Base-by-base conservation (phyloP, 1,139 yeast genomes). In the Nakaseomyces bracarensis region DNA sequence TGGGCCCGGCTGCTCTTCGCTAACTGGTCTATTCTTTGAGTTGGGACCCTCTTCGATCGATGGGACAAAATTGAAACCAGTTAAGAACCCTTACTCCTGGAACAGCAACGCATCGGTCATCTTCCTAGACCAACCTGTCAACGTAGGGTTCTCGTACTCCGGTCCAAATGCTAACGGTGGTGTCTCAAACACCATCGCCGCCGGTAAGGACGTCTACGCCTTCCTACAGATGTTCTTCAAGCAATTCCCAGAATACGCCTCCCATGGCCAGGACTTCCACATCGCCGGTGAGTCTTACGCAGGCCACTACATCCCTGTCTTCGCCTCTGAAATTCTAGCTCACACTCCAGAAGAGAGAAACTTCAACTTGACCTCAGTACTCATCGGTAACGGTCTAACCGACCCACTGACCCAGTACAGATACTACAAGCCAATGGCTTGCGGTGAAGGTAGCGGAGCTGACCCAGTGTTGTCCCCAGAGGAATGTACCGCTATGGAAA, bases 281-380 rank as follows among this genome's bases (percentile, higher is more conserved):
- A 87, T 91, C 66, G 94, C 97, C 38, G 98, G 97, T 55, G 97
- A 91, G 68, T 85, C 96, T n/a, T 91, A 91, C 61, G 98, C 95
- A 43, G 98, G 98, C 49, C 97, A 91, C 65, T 91, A 91, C 66
- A 87, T 91, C 53, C 98, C 97, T 25, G 89, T 79, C 8, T 84
- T 91, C 63, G 96, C 96, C 18, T 67, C 81, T 40, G 96, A 89
- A 66, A 89, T 91, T 53, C 67, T 87, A 57, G 72, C 78, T 19
- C 94, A 86, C 61, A 49, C 58, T n/a, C 63, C 63, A 25, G 72
- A 71, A 39, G 86, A 83, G 56, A 81, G 94, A 63, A 72, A 78
- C 47, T 89, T 91, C 70, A 77, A 87, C 63, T 74, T 91, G 61
- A 73, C 89, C 20, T 85, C 96, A 5, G 86, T 91, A 35, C 68